Conservation (phyloP, 164 flowering plant genomes). For the Vitis labrusca region DNA sequence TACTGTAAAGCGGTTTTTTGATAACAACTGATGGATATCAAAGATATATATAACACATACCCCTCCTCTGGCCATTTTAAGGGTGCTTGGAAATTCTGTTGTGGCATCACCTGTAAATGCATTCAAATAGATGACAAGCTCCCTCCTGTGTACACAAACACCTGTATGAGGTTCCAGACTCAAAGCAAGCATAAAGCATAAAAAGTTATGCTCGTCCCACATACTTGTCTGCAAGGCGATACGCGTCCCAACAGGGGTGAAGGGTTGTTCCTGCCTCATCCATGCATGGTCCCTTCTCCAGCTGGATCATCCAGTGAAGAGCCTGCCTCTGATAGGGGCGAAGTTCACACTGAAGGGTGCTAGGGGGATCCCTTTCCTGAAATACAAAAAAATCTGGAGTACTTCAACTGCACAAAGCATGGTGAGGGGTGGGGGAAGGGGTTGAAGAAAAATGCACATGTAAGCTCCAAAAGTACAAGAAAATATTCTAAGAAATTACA, state of each 20-base stretch:
- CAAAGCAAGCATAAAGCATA: not conserved
- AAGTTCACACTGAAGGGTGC: conserved; percentile 74
- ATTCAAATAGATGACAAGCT: conserved; percentile 74
- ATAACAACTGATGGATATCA: not conserved
- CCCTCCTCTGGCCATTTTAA: conserved; percentile 98
- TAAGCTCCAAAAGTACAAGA: not conserved
- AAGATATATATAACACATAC: conserved; percentile 45
- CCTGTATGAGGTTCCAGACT: not conserved
- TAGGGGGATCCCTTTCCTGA: conserved; percentile 93
- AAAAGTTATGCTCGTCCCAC: conserved; percentile 11
- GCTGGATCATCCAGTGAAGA: conserved; percentile 82
- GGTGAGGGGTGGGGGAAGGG: too few species aligned
- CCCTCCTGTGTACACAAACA: conserved; percentile 57
- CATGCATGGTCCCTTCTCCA: conserved; percentile 67
- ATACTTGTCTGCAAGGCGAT: conserved; percentile 76
- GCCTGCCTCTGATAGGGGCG: conserved; percentile 98
- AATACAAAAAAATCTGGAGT: conserved; percentile 3
- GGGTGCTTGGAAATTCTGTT: conserved; percentile 91
- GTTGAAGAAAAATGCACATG: not conserved
- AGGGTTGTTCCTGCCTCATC: conserved; percentile 80
- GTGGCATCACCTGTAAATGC: conserved; percentile 94
- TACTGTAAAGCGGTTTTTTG: not conserved
- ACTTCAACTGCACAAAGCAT: not conserved
- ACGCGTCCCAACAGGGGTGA: conserved; percentile 98
- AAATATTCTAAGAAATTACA: not conserved